Evolutionary conservation across 2,329 filamentous ascomycete genomes (phyloP).

Genomic region (Cryphonectria nitschkei): DNA sequence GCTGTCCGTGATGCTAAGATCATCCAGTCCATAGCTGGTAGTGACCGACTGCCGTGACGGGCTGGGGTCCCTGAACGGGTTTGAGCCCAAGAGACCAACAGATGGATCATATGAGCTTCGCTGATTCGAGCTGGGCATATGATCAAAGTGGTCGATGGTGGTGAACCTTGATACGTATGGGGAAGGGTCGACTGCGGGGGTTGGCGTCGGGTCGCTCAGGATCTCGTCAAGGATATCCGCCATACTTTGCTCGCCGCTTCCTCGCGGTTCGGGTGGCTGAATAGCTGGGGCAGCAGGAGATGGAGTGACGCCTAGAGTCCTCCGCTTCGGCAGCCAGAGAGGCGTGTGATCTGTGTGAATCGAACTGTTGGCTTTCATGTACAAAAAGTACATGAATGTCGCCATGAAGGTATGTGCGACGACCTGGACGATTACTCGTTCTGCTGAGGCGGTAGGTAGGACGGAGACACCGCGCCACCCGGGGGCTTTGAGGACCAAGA

Average conservation of each 20-base stretch:
- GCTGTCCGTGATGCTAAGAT: conserved; percentile 25
- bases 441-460: conserved; percentile 43
- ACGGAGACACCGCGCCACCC: conserved; percentile 49
- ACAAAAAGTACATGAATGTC: conserved; percentile 54
- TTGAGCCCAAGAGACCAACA: conserved; percentile 6
- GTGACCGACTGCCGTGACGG: conserved; percentile 1
- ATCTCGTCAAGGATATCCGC: conserved; percentile 54
- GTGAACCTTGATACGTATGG: conserved; percentile 36
- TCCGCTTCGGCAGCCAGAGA: conserved; percentile 46
- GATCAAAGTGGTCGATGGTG: conserved; percentile 29
- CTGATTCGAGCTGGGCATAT: background rate
- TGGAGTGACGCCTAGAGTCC: conserved; percentile 30
- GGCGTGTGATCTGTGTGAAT: conserved; percentile 61
- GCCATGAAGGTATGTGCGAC: conserved; percentile 60
- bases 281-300: conserved; percentile 24
- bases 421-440: conserved; percentile 47
- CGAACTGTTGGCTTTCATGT: conserved; percentile 46
- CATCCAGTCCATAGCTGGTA: conserved; percentile 14
- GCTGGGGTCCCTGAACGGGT: conserved; percentile 20
- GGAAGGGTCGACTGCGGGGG: conserved; percentile 36
- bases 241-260: conserved; percentile 46
- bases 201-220: conserved; percentile 35
- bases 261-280: conserved; percentile 23
- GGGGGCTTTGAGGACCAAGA: conserved; percentile 56
- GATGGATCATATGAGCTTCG: conserved; percentile 20